Evolutionary conservation across 1,284 basidiomycete genomes (phyloP).

Genomic region (Mycosarcoma maydis): DNA sequence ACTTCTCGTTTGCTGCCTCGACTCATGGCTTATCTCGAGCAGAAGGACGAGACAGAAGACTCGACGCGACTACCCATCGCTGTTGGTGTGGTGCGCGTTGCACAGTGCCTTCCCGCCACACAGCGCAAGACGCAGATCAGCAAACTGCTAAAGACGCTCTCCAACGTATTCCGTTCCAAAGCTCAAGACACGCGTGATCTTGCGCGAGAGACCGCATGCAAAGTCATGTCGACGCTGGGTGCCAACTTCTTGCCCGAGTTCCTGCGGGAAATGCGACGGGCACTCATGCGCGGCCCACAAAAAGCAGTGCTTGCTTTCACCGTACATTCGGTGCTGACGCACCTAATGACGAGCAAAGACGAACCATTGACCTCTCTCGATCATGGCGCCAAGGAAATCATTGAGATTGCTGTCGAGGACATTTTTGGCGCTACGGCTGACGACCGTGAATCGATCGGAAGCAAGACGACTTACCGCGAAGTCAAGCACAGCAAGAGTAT

Average conservation of each 20-base stretch:
- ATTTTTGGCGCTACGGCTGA: constrained; percentile 93
- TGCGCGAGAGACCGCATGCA: constrained; percentile 82
- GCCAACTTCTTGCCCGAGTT: constrained; percentile 78
- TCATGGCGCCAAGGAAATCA: constrained; percentile 78
- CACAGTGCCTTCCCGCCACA: constrained; percentile 79
- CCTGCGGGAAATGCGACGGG: constrained; percentile 82
- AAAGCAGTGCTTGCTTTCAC: constrained; percentile 90
- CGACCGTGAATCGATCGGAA: constrained; percentile 87
- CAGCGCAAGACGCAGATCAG: constrained; percentile 73
- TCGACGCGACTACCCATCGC: constrained; percentile 80
- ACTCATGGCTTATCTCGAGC: constrained; percentile 67
- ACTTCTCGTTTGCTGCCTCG: constrained; percentile 68
- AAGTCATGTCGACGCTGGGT: constrained; percentile 81
- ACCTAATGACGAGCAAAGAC: constrained; percentile 67
- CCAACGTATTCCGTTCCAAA: constrained; percentile 87
- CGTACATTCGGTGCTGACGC: constrained; percentile 81
- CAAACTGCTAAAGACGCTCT: constrained; percentile 82
- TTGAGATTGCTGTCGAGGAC: constrained; percentile 88
- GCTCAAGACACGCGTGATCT: constrained; percentile 94
- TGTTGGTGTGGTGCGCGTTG: constrained; percentile 86
- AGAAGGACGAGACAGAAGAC: constrained; percentile 80
- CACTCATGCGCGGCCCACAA: constrained; percentile 89
- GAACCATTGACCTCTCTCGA: constrained; percentile 74
- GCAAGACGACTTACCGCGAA: constrained; percentile 78
- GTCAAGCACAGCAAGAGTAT: constrained; percentile 65